Evolutionary conservation across 441 rosid species (phyloP).

Genomic region (Populus hybrid): DNA sequence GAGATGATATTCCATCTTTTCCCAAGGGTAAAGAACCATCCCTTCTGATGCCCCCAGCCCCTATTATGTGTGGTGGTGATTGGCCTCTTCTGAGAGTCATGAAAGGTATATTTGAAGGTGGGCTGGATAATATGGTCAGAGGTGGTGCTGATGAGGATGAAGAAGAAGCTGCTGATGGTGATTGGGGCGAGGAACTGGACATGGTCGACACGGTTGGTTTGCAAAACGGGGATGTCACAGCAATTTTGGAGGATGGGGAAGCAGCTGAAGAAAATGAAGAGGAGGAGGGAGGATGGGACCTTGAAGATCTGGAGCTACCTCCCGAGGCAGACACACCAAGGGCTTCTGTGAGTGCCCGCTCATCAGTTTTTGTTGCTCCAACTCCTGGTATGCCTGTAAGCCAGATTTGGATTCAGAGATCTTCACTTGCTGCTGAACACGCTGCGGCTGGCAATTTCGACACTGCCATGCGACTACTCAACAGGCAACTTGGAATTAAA

Average conservation of each 20-base stretch:
- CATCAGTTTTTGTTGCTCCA: constrained; percentile 65
- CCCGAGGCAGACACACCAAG: constrained; percentile 74
- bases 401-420: constrained; percentile 79
- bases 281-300: constrained; percentile 82
- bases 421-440: constrained; percentile 85
- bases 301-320: constrained; percentile 80
- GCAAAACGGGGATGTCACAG: constrained; percentile 53
- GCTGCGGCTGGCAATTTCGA: constrained; percentile 89
- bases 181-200: constrained; percentile 81
- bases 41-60: constrained; percentile 67
- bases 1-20: constrained; percentile 58
- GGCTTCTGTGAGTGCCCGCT: constrained; percentile 46
- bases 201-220: constrained; percentile 56
- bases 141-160: constrained; percentile 48
- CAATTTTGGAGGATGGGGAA: constrained; percentile 57
- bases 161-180: constrained; percentile 53
- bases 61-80: constrained; percentile 71
- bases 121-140: constrained; percentile 50
- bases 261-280: constrained; percentile 41
- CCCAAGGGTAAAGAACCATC: constrained; percentile 64
- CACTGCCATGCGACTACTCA: constrained; percentile 79
- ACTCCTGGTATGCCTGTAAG: constrained; percentile 80
- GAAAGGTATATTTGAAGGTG: constrained; percentile 85
- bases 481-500: constrained; percentile 74
- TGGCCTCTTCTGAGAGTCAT: constrained; percentile 88